Conservation (phyloP, 306 rosid genomes). For the Cucurbita argyrosperma region DNA sequence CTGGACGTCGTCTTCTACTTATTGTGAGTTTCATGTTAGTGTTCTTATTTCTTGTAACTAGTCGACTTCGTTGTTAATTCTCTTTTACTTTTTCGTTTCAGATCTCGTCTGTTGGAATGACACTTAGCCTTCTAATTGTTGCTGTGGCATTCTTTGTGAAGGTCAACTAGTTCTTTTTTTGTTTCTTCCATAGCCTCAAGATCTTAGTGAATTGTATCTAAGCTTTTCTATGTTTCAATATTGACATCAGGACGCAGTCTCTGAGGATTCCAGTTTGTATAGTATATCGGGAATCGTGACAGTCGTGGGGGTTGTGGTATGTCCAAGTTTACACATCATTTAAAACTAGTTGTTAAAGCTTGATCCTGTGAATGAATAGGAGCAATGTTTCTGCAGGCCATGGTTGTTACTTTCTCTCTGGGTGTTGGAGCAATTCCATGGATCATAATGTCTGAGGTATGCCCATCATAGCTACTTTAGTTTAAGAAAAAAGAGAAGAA, state of each 20-base stretch:
- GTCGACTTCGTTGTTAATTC: not conserved
- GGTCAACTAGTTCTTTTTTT: slow-evolving; percentile 23
- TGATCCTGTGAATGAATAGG: slow-evolving; percentile 7
- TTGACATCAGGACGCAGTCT: slow-evolving; percentile 29
- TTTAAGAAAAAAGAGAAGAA: not conserved
- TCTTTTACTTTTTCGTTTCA: slow-evolving; percentile 23
- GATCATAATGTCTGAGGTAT: slow-evolving; percentile 99
- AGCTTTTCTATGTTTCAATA: not conserved
- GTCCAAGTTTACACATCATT: slow-evolving; percentile 11
- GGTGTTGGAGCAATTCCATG: slow-evolving; percentile 97
- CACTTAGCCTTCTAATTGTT: slow-evolving; percentile 59
- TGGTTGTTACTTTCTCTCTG: slow-evolving; percentile 74
- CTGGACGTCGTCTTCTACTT: slow-evolving; percentile 79
- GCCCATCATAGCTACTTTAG: not conserved
- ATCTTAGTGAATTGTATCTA: not conserved
- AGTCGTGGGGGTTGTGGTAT: slow-evolving; percentile 80
- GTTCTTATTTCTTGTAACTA: slow-evolving; percentile 4
- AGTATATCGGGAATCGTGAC: slow-evolving; percentile 37
- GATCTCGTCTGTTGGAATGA: slow-evolving; percentile 75
- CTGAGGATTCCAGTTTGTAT: slow-evolving; percentile 33
- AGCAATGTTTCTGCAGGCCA: slow-evolving; percentile 36
- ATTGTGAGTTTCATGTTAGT: slow-evolving; percentile 36
- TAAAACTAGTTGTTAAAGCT: not conserved
- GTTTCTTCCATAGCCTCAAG: not conserved
- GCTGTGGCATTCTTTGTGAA: slow-evolving; percentile 54